Conservation (phyloP, 2,329 filamentous ascomycete species). For the Paracoccidioides brasiliensis region DNA sequence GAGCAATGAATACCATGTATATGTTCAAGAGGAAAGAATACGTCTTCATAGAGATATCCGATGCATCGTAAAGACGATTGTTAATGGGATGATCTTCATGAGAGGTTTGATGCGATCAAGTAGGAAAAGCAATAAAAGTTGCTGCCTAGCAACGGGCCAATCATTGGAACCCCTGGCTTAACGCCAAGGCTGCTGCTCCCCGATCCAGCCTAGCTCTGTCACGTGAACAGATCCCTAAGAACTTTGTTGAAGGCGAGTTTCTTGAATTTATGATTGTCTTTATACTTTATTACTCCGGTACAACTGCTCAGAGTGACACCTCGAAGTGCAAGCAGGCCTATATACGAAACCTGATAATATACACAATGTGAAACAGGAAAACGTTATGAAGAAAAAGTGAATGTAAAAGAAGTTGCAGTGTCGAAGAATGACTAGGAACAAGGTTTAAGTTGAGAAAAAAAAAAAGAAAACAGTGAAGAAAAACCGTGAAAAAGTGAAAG, state of each 20-base stretch:
- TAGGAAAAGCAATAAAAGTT: background rate
- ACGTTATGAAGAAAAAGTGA: background rate
- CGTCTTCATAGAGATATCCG: too few species aligned
- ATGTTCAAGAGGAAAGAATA: too few species aligned
- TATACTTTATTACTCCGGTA: background rate
- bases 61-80: background rate
- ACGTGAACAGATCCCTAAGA: too few species aligned
- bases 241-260: too few species aligned
- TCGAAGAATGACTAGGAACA: background rate
- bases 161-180: background rate
- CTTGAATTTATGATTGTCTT: background rate
- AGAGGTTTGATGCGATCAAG: background rate
- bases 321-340: background rate
- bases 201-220: background rate
- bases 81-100: too few species aligned
- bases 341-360: background rate
- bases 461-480: too few species aligned
- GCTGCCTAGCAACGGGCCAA: constrained; percentile 4
- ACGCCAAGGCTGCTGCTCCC: background rate
- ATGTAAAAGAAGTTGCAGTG: background rate
- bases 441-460: background rate
- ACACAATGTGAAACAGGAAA: background rate
- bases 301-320: background rate
- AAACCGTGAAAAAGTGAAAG: background rate
- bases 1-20: too few species aligned